Evolutionary conservation across 257 asterid genomes (phyloP).

Genomic region (Verbascum thapsus): DNA sequence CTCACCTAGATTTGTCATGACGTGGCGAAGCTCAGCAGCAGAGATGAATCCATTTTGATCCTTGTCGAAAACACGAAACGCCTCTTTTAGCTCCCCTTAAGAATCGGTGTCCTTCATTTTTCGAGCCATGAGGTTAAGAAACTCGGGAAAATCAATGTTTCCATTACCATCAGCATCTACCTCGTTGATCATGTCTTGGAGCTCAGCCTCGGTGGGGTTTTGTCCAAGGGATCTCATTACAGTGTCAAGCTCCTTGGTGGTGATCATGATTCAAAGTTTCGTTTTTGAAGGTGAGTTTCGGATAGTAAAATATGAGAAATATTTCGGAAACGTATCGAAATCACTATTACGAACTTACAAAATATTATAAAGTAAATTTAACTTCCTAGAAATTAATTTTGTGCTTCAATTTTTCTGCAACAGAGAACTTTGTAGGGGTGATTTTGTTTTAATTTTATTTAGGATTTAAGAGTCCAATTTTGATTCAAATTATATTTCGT

Average conservation of each 20-base stretch:
- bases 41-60: slow-evolving; percentile 42
- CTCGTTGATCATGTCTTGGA: slow-evolving; percentile 41
- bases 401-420: too few species aligned
- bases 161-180: slow-evolving; percentile 43
- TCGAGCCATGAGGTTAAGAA: slow-evolving; percentile 37
- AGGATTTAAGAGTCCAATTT: too few species aligned
- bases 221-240: slow-evolving; percentile 41
- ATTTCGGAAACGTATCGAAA: too few species aligned
- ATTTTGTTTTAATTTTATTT: too few species aligned
- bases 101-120: slow-evolving; percentile 40
- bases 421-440: too few species aligned
- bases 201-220: slow-evolving; percentile 41
- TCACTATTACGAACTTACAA: too few species aligned
- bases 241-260: slow-evolving; percentile 41
- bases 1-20: slow-evolving; percentile 43
- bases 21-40: slow-evolving; percentile 41
- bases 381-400: too few species aligned
- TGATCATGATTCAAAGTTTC: too few species aligned
- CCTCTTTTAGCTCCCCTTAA: slow-evolving; percentile 40
- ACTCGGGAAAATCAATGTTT: slow-evolving; percentile 40
- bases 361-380: too few species aligned
- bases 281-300: too few species aligned
- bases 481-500: too few species aligned
- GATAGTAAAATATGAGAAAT: too few species aligned
- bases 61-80: slow-evolving; percentile 41